Evolutionary conservation across 1,139 yeast species (phyloP).

Genomic region (Saccharomyces hybrid): DNA sequence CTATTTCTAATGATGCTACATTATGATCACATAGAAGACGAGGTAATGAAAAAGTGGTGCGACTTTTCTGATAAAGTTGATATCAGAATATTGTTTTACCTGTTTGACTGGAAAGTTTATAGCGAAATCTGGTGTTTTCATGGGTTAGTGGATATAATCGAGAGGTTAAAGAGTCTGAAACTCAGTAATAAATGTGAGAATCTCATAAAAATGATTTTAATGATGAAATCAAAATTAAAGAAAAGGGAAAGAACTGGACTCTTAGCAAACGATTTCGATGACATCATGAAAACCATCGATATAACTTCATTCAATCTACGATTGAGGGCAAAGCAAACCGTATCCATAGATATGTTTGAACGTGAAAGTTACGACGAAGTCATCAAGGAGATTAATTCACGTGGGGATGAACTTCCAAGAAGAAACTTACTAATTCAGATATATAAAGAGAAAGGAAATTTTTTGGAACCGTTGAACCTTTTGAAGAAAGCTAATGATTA

Average conservation of each 20-base stretch:
- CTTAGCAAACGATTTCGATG: slow-evolving; percentile 12
- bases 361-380: slow-evolving; percentile 18
- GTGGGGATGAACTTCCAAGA: slow-evolving; percentile 6
- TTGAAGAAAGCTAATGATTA: slow-evolving; percentile 9
- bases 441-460: slow-evolving; percentile 12
- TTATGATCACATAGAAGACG: slow-evolving; percentile 15
- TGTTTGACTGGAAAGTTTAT: slow-evolving; percentile 20
- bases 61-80: slow-evolving; percentile 15
- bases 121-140: slow-evolving; percentile 30
- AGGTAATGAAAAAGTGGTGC: slow-evolving; percentile 20
- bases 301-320: slow-evolving; percentile 13
- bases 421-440: slow-evolving; percentile 13
- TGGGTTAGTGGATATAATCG: slow-evolving; percentile 21
- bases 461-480: slow-evolving; percentile 10
- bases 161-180: slow-evolving; percentile 23
- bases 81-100: slow-evolving; percentile 22
- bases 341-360: slow-evolving; percentile 17
- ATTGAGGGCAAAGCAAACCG: slow-evolving; percentile 2
- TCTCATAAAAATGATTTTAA: slow-evolving; percentile 7
- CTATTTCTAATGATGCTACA: slow-evolving; percentile 23
- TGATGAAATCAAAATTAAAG: slow-evolving; percentile 5
- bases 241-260: not conserved
- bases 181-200: slow-evolving; percentile 20
- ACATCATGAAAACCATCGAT: slow-evolving; percentile 21
- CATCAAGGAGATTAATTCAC: slow-evolving; percentile 9